Percentiles rank a stretch among this genome's conserved stretches.
Evolutionary conservation across 2,329 filamentous ascomycete species (phyloP).

Genomic region (Hymenoscyphus repandus): DNA sequence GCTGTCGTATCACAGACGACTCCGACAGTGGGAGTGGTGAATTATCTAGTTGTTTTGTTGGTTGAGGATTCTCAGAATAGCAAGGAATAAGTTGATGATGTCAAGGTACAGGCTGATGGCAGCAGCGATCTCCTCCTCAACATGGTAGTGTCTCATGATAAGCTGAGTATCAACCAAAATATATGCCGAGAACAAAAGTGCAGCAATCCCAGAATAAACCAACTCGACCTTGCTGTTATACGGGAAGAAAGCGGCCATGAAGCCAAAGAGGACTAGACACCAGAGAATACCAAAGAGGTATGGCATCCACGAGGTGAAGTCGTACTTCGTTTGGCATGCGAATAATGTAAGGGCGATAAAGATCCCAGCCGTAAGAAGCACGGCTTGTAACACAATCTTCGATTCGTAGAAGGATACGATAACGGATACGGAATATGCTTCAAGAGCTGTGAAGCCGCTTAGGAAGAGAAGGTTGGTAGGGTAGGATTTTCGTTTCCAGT

Average conservation of each 20-base stretch:
- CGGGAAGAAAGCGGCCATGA: slow-evolving; percentile 88
- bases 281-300: slow-evolving; percentile 89
- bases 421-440: slow-evolving; percentile 90
- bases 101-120: slow-evolving; percentile 94
- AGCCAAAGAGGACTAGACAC: slow-evolving; percentile 86
- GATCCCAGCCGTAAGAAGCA: slow-evolving; percentile 79
- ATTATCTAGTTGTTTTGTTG: slow-evolving; percentile 78
- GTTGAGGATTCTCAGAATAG: slow-evolving; percentile 93
- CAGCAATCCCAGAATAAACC: slow-evolving; percentile 74
- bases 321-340: slow-evolving; percentile 95
- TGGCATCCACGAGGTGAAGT: slow-evolving; percentile 96
- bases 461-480: slow-evolving; percentile 94
- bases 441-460: slow-evolving; percentile 79
- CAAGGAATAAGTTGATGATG: slow-evolving; percentile 94
- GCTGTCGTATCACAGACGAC: too few relatives aligned
- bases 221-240: slow-evolving; percentile 77
- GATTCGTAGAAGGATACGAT: slow-evolving; percentile 87
- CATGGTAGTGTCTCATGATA: slow-evolving; percentile 91
- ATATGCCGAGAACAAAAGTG: slow-evolving; percentile 89
- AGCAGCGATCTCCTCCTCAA: slow-evolving; percentile 96
- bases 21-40: too few relatives aligned
- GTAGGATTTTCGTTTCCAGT: slow-evolving; percentile 94
- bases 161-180: slow-evolving; percentile 96
- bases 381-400: slow-evolving; percentile 80
- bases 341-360: slow-evolving; percentile 79